These are phyloP conservation scores for Lipomyces orientalis DNA, from an alignment of 805 yeast species.

Conservation along the genomic window DNA sequence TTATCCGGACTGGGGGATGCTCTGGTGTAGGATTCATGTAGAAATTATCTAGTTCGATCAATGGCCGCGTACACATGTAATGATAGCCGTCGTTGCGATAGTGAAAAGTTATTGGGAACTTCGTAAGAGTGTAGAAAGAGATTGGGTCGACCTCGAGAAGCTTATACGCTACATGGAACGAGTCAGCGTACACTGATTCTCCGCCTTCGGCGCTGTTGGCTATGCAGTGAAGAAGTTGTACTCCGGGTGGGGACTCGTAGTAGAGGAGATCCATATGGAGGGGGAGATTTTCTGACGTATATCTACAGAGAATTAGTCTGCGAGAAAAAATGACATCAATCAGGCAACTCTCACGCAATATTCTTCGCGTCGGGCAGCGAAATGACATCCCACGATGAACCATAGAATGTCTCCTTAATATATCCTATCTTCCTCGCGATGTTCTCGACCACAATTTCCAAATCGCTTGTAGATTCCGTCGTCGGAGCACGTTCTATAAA, in stretches of 20 bases:
- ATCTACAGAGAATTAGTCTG: constrained; percentile 35
- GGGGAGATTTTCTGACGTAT: constrained; percentile 67
- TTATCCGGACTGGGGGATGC: constrained; percentile 48
- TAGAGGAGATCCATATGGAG: constrained; percentile 79
- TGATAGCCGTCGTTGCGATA: constrained; percentile 66
- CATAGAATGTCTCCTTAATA: constrained; percentile 72
- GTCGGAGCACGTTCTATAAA: constrained; percentile 61
- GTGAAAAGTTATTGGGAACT: constrained; percentile 71
- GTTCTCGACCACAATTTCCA: constrained; percentile 47
- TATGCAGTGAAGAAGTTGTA: constrained; percentile 67
- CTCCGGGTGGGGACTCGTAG: constrained; percentile 82
- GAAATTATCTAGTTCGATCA: constrained; percentile 61
- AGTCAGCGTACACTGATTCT: constrained; percentile 71
- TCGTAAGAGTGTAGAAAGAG: constrained; percentile 66
- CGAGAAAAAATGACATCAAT: background rate
- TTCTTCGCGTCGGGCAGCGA: constrained; percentile 61
- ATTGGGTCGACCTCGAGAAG: constrained; percentile 62
- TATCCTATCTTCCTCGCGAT: constrained; percentile 67
- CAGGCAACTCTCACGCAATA: constrained; percentile 53
- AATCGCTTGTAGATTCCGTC: constrained; percentile 44
- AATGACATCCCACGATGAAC: constrained; percentile 70
- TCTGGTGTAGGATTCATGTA: constrained; percentile 27
- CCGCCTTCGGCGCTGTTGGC: constrained; percentile 61
- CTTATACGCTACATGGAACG: constrained; percentile 65
- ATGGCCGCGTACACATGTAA: constrained; percentile 66